Base-by-base conservation (phyloP, 768 basidiomycete species). In the Tricholoma bakamatsutake region DNA sequence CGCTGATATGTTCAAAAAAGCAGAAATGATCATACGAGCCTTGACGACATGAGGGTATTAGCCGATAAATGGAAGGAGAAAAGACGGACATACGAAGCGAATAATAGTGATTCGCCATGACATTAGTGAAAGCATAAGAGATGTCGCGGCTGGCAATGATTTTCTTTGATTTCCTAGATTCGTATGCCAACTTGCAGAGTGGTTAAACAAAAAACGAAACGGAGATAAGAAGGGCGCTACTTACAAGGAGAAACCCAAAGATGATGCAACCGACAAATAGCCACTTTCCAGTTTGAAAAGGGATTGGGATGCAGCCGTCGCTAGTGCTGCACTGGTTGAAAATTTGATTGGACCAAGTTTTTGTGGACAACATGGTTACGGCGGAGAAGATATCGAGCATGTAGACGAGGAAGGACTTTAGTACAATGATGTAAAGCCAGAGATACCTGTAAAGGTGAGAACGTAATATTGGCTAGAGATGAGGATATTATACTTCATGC, bases 261-360 rank as follows among this genome's bases (percentile, higher is more conserved):
- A 97, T 88, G 80, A 99, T 98, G 73, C 96, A 98, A 46, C 93
- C 93, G 17, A 97, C 88, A 75, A 98, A 98, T 58, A 99, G 76
- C 93, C 93, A 98, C 71, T 94, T 91, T 51, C 92, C 94, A 53
- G 90, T 84, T 56, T 78, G 75, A 74, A 97, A 98, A 2, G 90
- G 87, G 61, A 94, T 88, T 66, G 88, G 82, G 51, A 93, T 84
- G 67, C 93, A 97, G 40, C 85, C 84, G 4, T 80, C 69, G 52
- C 81, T 71, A 30, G 71, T 64, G 45, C 76, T 66, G 67, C 93
- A 95, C 60, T 85, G 80, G 57, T 83, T 76, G 73, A 92, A 90
- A 66, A 98, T 97, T 69, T 90, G 82, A 65, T 90, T 95, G 54
- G 90, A 86, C 96, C 96, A 99, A 33, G 83, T 79, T 39, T 81